A percentile compares a stretch with the other conserved stretches of the same genome.
phyloP scores from a whole-genome alignment of 805 yeast species.

The Metschnikowia similis region DNA sequence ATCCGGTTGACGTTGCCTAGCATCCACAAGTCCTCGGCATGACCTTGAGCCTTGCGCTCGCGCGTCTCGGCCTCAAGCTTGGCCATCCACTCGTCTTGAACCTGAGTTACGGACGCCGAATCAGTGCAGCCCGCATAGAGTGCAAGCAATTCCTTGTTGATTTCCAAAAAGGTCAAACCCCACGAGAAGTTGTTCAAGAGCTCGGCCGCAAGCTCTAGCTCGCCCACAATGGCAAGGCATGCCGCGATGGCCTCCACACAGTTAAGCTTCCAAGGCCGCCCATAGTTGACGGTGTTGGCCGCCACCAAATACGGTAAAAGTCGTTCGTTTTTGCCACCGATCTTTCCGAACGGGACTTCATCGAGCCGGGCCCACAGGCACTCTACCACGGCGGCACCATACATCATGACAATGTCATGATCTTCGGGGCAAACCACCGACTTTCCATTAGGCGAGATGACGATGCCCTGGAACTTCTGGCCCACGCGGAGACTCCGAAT shows the following conservation, averaged over 20 bases:
- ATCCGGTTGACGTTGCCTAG: slow-evolving; percentile 70
- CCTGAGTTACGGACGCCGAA: slow-evolving; percentile 62
- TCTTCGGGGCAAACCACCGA: slow-evolving; percentile 89
- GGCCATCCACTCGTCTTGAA: slow-evolving; percentile 72
- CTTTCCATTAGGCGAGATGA: slow-evolving; percentile 91
- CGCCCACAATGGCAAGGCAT: slow-evolving; percentile 91
- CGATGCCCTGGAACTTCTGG: slow-evolving; percentile 85
- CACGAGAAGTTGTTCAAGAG: slow-evolving; percentile 80
- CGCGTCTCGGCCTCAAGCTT: slow-evolving; percentile 61
- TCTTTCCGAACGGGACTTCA: slow-evolving; percentile 89
- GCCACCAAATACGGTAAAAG: slow-evolving; percentile 89
- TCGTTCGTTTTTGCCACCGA: slow-evolving; percentile 88
- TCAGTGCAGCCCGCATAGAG: slow-evolving; percentile 79
- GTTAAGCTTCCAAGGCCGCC: slow-evolving; percentile 90
- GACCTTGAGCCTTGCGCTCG: slow-evolving; percentile 52
- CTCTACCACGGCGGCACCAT: slow-evolving; percentile 97
- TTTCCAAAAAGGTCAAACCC: slow-evolving; percentile 84
- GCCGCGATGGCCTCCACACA: slow-evolving; percentile 98
- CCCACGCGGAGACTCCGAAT: slow-evolving; percentile 82
- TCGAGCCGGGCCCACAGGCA: slow-evolving; percentile 98
- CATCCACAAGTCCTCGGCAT: slow-evolving; percentile 65
- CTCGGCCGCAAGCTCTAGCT: slow-evolving; percentile 79
- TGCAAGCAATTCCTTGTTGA: slow-evolving; percentile 74
- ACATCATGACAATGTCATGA: slow-evolving; percentile 62
- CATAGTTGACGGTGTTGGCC: slow-evolving; percentile 95